A percentile compares a stretch with the other conserved stretches of the same genome.
Evolutionary conservation across 176 grass and related monocot species (phyloP).

Genomic region (Oryza longistaminata): DNA sequence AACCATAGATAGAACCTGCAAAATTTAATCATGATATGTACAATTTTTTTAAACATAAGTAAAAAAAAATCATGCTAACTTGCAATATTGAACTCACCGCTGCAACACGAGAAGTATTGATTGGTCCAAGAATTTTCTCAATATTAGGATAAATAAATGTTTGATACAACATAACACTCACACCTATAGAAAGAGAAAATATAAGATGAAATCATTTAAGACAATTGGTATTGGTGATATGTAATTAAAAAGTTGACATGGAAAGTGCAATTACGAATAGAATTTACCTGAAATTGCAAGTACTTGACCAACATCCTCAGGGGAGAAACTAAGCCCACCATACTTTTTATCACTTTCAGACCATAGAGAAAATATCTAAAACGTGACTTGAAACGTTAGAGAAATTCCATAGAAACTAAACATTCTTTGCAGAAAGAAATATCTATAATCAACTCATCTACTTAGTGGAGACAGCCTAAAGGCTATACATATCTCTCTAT

Average conservation of each 20-base stretch:
- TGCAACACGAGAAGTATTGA: slow-evolving; percentile 49
- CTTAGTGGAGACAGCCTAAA: too few species aligned
- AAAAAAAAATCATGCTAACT: slow-evolving; percentile 13
- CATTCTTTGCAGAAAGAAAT: too few species aligned
- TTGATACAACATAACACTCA: slow-evolving; percentile 65
- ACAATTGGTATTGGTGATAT: too few species aligned
- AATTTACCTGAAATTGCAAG: slow-evolving; percentile 63
- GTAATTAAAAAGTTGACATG: slow-evolving; percentile 14
- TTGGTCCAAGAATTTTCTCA: slow-evolving; percentile 52
- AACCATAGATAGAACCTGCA: slow-evolving; percentile 44
- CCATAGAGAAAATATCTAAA: slow-evolving; percentile 74
- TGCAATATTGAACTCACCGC: slow-evolving; percentile 36
- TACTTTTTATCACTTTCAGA: slow-evolving; percentile 71
- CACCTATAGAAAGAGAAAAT: slow-evolving; percentile 45
- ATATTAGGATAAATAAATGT: slow-evolving; percentile 63
- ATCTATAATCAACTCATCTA: too few species aligned
- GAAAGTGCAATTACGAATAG: background rate
- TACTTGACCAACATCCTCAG: slow-evolving; percentile 62
- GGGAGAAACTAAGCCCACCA: slow-evolving; percentile 70
- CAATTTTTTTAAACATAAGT: background rate
- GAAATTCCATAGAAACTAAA: background rate
- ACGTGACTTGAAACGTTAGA: too few species aligned
- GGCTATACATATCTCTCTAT: too few species aligned
- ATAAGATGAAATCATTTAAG: background rate
- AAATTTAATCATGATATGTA: background rate